These are phyloP conservation scores for Citrus hindsii DNA, from an alignment of 345 rosid species.

Conservation along the genomic window DNA sequence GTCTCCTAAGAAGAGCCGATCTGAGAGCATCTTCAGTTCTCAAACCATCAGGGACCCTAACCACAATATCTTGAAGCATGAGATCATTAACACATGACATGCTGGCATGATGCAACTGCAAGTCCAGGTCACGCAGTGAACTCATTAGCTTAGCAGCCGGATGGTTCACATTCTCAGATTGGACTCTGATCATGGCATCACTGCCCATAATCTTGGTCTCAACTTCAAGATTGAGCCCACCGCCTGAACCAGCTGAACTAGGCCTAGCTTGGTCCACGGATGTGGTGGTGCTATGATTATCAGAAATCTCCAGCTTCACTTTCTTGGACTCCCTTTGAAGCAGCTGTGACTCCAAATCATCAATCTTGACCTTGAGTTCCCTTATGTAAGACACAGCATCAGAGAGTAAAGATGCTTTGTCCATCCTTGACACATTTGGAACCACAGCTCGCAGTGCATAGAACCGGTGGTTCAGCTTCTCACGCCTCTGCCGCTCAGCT, in stretches of 20 bases:
- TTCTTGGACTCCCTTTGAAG: constrained; percentile 32
- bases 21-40: constrained; percentile 37
- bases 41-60: constrained; percentile 40
- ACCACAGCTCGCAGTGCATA: constrained; percentile 80
- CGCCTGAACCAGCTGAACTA: neutral
- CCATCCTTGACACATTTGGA: constrained; percentile 80
- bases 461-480: constrained; percentile 79
- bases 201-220: constrained; percentile 51
- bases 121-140: constrained; percentile 55
- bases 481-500: constrained; percentile 85
- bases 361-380: constrained; percentile 48
- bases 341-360: constrained; percentile 39
- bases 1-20: constrained; percentile 36
- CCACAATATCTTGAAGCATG: constrained; percentile 69
- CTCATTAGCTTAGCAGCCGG: constrained; percentile 52
- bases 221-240: constrained; percentile 23
- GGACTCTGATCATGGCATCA: constrained; percentile 64
- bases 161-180: constrained; percentile 47
- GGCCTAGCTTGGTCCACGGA: constrained; percentile 39
- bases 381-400: constrained; percentile 70
- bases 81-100: constrained; percentile 52
- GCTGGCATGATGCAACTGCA: constrained; percentile 61
- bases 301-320: constrained; percentile 41
- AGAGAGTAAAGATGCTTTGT: constrained; percentile 68
- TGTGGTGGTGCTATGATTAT: constrained; percentile 53